A percentile compares a stretch with the other conserved stretches of the same genome.
Conservation (phyloP, 2,329 filamentous ascomycete genomes). For the Pyrenophora teres region DNA sequence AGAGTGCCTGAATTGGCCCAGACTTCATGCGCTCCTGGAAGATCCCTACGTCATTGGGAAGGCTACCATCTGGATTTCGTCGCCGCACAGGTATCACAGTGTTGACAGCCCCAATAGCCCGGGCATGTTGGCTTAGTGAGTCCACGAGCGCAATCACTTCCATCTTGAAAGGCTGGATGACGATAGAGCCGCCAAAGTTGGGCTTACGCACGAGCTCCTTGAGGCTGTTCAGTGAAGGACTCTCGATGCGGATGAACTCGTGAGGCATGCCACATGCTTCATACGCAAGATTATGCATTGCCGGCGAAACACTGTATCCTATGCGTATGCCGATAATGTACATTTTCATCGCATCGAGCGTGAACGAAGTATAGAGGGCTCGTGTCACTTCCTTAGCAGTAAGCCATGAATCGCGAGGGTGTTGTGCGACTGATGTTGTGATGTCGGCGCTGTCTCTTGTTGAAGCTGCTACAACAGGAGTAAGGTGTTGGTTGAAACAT, state of each 20-base stretch:
- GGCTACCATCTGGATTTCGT: conserved; percentile 60
- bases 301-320: conserved; percentile 73
- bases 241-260: conserved; percentile 67
- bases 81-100: conserved; percentile 73
- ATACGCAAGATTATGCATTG: conserved; percentile 76
- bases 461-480: conserved; percentile 61
- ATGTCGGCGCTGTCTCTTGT: conserved; percentile 40
- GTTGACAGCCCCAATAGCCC: conserved; percentile 76
- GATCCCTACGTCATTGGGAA: conserved; percentile 60
- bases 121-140: conserved; percentile 71
- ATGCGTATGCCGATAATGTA: conserved; percentile 76
- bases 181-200: conserved; percentile 72
- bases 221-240: conserved; percentile 65
- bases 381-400: conserved; percentile 68
- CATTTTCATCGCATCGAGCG: conserved; percentile 71
- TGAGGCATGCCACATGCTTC: conserved; percentile 70
- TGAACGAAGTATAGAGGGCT: conserved; percentile 68
- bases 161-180: conserved; percentile 75
- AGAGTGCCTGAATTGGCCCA: conserved; percentile 70
- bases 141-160: conserved; percentile 69
- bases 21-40: conserved; percentile 64
- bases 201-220: conserved; percentile 66
- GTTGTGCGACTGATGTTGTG: conserved; percentile 2
- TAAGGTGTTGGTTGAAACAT: conserved; percentile 69
- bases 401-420: conserved; percentile 54